phyloP scores from a whole-genome alignment of 1,284 basidiomycete genomes.

The Cryptococcus sp. region DNA sequence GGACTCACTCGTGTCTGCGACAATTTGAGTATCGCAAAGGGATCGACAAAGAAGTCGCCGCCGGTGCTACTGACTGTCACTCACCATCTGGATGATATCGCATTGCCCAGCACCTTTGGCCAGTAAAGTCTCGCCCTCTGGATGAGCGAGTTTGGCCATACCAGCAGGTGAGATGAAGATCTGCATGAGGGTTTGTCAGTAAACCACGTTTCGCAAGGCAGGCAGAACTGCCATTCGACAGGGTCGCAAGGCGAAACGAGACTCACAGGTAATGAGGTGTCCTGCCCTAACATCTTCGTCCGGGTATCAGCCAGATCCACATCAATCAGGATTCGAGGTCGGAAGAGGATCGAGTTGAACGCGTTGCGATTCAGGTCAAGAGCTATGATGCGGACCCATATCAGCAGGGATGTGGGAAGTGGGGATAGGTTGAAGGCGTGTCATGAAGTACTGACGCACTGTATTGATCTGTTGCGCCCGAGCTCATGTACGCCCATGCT shows the following conservation, averaged over 20 bases:
- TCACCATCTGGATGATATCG: conserved; percentile 51
- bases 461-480: conserved; percentile 51
- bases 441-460: conserved; percentile 30
- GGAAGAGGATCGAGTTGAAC: conserved; percentile 51
- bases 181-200: conserved; percentile 4
- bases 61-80: conserved; percentile 5
- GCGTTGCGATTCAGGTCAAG: conserved; percentile 45
- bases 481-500: conserved; percentile 53
- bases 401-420: too few relatives aligned
- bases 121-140: conserved; percentile 47
- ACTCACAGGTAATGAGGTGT: conserved; percentile 41
- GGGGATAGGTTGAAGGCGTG: too few relatives aligned
- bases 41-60: background rate
- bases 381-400: conserved; percentile 18
- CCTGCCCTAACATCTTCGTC: conserved; percentile 46
- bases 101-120: conserved; percentile 47
- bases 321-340: conserved; percentile 49
- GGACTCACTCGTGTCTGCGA: background rate
- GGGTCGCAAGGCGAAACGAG: background rate
- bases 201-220: background rate
- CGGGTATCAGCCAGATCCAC: conserved; percentile 46
- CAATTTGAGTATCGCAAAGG: background rate
- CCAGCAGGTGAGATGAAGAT: conserved; percentile 54
- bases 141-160: conserved; percentile 52
- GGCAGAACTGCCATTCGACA: background rate